Percentiles rank a stretch among this genome's conserved stretches.
Conservation (phyloP, 176 grass and related monocot species). For the Alloteropsis semialata region DNA sequence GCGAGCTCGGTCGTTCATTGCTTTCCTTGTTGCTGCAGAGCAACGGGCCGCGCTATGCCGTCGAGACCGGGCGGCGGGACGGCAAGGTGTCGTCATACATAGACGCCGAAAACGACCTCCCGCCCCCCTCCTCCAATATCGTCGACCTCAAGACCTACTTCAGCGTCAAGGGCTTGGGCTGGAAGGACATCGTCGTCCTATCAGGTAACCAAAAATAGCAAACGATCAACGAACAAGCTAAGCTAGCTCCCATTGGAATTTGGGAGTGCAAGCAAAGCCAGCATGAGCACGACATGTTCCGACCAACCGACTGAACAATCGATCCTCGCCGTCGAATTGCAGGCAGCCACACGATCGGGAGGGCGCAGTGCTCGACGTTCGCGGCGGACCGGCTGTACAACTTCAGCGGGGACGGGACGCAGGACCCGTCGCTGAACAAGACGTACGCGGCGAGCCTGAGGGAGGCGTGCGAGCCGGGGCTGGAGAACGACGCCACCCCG, state of each 20-base stretch:
- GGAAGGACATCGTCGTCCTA: conserved; percentile 51
- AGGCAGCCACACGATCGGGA: conserved; percentile 58
- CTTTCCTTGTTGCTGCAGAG: conserved; percentile 26
- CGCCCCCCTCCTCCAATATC: conserved; percentile 33
- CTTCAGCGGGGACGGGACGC: conserved; percentile 32
- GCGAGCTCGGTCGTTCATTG: neutral
- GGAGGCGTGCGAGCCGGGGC: conserved; percentile 27
- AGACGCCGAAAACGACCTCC: conserved; percentile 43
- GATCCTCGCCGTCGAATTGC: neutral
- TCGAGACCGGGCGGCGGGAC: conserved; percentile 58
- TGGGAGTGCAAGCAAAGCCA: neutral
- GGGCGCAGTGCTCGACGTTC: conserved; percentile 39
- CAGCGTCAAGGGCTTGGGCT: conserved; percentile 47
- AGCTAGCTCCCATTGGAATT: neutral
- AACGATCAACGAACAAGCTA: neutral
- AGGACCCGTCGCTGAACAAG: conserved; percentile 55
- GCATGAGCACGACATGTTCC: neutral
- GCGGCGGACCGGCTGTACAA: conserved; percentile 55
- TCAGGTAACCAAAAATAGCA: neutral
- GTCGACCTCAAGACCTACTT: conserved; percentile 58
- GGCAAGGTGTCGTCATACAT: neutral
- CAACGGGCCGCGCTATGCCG: conserved; percentile 36
- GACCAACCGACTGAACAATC: neutral
- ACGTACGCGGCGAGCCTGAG: conserved; percentile 38
- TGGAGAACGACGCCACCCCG: neutral